These are phyloP conservation scores for Flaveria trinervia DNA, from an alignment of 129 eudicot genomes.

Conservation along the genomic window DNA sequence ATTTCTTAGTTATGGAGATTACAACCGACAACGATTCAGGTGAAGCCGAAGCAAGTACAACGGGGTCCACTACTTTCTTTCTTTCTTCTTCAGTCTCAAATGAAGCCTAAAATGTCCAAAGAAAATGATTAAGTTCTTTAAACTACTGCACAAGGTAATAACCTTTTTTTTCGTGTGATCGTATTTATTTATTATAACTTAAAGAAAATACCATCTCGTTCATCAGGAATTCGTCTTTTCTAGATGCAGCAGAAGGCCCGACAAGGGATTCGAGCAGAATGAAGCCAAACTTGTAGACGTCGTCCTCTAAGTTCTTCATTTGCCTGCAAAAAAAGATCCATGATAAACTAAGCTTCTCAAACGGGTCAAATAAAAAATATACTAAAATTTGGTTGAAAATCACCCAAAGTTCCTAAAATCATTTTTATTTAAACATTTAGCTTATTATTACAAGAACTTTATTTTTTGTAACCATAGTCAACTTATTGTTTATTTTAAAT, in stretches of 20 bases:
- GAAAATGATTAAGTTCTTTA: not conserved
- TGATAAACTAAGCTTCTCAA: not conserved
- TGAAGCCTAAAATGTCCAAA: constrained; percentile 42
- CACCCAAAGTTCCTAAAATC: not conserved
- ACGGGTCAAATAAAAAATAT: not conserved
- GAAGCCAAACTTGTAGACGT: constrained; percentile 65
- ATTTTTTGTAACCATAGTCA: not conserved
- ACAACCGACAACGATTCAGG: constrained; percentile 55
- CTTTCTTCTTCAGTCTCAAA: constrained; percentile 44
- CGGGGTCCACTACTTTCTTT: constrained; percentile 56
- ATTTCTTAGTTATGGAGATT: constrained; percentile 61
- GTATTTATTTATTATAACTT: not conserved
- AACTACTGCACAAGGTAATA: not conserved
- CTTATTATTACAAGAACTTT: not conserved
- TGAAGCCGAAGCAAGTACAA: constrained; percentile 51
- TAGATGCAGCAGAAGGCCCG: constrained; percentile 47
- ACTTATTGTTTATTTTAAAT: not conserved
- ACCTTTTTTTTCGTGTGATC: not conserved
- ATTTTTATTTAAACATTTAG: not conserved
- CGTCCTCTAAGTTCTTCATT: constrained; percentile 67
- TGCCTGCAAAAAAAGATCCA: constrained; percentile 44
- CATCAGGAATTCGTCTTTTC: constrained; percentile 52
- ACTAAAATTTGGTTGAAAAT: not conserved
- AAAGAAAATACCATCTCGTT: constrained; percentile 54
- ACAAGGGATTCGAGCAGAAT: constrained; percentile 62